These are phyloP conservation scores for Zymoseptoria pseudotritici DNA, from an alignment of 2,329 filamentous ascomycete genomes.

Conservation along the genomic window DNA sequence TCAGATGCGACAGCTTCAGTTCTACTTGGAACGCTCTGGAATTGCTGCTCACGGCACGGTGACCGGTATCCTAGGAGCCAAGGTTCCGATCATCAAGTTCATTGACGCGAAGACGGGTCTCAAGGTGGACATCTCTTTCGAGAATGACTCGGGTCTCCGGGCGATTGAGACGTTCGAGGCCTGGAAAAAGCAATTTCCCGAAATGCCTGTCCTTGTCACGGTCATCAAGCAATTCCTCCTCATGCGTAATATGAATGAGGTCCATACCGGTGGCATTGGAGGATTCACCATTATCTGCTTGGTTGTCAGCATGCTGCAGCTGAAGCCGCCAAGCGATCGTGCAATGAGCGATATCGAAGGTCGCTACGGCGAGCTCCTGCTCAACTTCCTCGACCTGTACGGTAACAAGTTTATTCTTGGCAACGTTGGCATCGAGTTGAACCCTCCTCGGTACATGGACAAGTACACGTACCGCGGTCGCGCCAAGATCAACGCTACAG, in stretches of 20 bases:
- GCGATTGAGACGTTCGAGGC: conserved; percentile 72
- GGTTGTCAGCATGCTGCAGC: conserved; percentile 79
- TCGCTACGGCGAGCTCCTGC: conserved; percentile 71
- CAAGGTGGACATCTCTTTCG: conserved; percentile 88
- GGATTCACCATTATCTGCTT: conserved; percentile 93
- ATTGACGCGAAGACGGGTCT: conserved; percentile 69
- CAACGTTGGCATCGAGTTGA: conserved; percentile 64
- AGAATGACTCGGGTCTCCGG: conserved; percentile 73
- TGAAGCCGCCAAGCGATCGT: conserved; percentile 64
- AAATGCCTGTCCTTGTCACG: conserved; percentile 78
- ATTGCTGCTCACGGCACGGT: conserved; percentile 48
- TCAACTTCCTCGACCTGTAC: conserved; percentile 86
- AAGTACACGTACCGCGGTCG: conserved; percentile 54
- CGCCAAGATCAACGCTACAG: conserved; percentile 49
- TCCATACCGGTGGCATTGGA: conserved; percentile 81
- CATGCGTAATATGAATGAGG: conserved; percentile 87
- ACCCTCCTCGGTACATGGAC: conserved; percentile 64
- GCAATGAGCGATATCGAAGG: conserved; percentile 51
- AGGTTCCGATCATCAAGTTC: conserved; percentile 89
- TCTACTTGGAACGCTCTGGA: neutral
- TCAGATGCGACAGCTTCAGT: conserved; percentile 52
- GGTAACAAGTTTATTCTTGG: conserved; percentile 71
- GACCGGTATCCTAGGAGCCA: conserved; percentile 60
- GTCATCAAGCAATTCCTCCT: conserved; percentile 87
- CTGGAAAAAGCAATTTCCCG: conserved; percentile 75